Evolutionary conservation across 2,329 filamentous ascomycete species (phyloP), one percentile per base, ranked within the genome.

Genomic region (Alternaria conjuncta): DNA sequence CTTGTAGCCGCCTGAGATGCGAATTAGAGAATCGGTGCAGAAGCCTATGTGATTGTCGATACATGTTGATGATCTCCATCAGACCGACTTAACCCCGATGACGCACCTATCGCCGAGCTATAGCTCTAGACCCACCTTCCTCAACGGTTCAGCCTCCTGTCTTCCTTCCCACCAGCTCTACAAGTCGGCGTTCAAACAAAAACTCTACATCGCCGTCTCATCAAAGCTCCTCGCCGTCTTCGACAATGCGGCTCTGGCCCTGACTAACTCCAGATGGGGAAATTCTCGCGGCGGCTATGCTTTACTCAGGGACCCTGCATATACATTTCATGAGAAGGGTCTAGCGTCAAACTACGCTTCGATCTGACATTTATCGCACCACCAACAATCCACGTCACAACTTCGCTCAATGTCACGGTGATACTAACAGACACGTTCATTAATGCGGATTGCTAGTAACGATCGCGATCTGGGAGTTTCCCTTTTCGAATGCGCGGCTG

Each of bases 241-340:
- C 20, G 23, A 25, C 12, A 10, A 21, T 32, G 50, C 26, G 32
- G 41, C 20, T 55, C 47, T 50, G 5, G 26, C 18, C n/a, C 11
- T 32, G 25, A 25, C 11, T 10, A 26, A 13, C 1, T 15, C 32
- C 57, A 15, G 13, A 54, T 55, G 13, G n/a, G 45, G 54, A 41
- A 43, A 32, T 57, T 57, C 25, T 25, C n/a, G 26, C 49, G 57
- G 50, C 45, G 54, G 30, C 15, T 44, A 32, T 50, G 32, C 36
- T 25, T 30, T 61, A n/a, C 44, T 21, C 18, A n/a, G 58, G 25
- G 55, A n/a, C 59, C 66, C 57, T 71, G 68, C 66, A 71, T 69
- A 41, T 65, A 62, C 60, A 71, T 58, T 59, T 58, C 64, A 70
- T 56, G 30, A 53, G 70, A 70, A 43, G 3, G 68, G 72, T 59